Percentiles rank a stretch among this genome's conserved stretches.
These are phyloP conservation scores for Globomyces pollinis-pini DNA, from an alignment of 192 early-diverging fungal genomes.

Conservation along the genomic window DNA sequence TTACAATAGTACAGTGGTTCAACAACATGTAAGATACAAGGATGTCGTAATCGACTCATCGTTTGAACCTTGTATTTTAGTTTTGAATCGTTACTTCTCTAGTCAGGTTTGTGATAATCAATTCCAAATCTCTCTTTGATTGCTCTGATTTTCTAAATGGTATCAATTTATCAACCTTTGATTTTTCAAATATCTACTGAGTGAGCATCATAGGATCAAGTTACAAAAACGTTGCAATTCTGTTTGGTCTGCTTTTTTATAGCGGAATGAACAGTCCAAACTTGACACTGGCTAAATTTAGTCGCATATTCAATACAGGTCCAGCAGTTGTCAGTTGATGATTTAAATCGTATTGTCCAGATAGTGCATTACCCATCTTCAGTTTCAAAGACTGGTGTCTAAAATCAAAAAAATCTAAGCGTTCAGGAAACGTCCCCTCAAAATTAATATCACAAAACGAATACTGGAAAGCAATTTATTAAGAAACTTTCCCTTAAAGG, in stretches of 20 bases:
- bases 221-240: too few relatives aligned
- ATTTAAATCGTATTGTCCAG: neutral
- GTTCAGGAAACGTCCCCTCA: neutral
- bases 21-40: neutral
- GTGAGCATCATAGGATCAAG: too few relatives aligned
- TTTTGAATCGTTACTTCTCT: neutral
- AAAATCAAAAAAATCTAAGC: neutral
- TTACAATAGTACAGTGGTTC: too few relatives aligned
- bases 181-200: conserved; percentile 1
- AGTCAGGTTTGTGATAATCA: neutral
- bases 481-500: neutral
- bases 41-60: neutral
- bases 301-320: too few relatives aligned
- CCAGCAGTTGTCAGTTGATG: neutral
- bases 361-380: neutral
- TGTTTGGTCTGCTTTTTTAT: neutral
- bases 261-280: neutral
- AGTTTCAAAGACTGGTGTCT: neutral
- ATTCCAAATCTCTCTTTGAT: neutral
- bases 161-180: neutral
- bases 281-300: too few relatives aligned
- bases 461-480: neutral
- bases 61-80: neutral
- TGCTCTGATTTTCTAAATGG: neutral
- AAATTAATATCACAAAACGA: neutral